Percentiles rank a stretch among this genome's conserved stretches.
Evolutionary conservation across 345 rosid species (phyloP).

Genomic region (Ceriops decandra): DNA sequence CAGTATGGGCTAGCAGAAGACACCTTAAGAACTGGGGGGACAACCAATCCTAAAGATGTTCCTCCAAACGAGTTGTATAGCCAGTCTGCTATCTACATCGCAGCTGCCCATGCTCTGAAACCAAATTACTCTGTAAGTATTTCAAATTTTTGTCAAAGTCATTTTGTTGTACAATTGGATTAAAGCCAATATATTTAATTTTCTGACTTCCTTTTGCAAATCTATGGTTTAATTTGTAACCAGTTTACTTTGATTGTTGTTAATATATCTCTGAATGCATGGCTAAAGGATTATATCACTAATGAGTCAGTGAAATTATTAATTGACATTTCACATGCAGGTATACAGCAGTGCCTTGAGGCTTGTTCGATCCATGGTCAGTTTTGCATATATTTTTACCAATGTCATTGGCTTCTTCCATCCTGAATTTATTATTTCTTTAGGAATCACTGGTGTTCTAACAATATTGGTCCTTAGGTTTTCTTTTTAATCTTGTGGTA

Average conservation of each 20-base stretch:
- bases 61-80: conserved; percentile 88
- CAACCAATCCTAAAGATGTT: conserved; percentile 57
- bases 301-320: conserved; percentile 2
- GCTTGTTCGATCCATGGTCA: conserved; percentile 95
- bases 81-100: conserved; percentile 96
- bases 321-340: conserved; percentile 30
- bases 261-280: neutral
- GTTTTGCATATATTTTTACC: conserved; percentile 14
- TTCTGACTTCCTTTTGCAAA: conserved; percentile 1
- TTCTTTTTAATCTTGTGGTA: too few species aligned
- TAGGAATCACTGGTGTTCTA: neutral
- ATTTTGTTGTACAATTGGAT: conserved; percentile 4
- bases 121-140: conserved; percentile 86
- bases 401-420: neutral
- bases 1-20: conserved; percentile 99
- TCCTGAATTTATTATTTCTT: neutral
- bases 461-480: neutral
- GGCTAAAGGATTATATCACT: neutral
- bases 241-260: neutral
- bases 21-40: conserved; percentile 76
- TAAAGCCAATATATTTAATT: neutral
- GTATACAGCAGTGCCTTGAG: conserved; percentile 97
- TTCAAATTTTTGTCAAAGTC: neutral
- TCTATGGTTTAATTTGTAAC: neutral
- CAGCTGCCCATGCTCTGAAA: conserved; percentile 96